Base-by-base conservation (phyloP, 257 asterid genomes). In the Coffea eugenioides region DNA sequence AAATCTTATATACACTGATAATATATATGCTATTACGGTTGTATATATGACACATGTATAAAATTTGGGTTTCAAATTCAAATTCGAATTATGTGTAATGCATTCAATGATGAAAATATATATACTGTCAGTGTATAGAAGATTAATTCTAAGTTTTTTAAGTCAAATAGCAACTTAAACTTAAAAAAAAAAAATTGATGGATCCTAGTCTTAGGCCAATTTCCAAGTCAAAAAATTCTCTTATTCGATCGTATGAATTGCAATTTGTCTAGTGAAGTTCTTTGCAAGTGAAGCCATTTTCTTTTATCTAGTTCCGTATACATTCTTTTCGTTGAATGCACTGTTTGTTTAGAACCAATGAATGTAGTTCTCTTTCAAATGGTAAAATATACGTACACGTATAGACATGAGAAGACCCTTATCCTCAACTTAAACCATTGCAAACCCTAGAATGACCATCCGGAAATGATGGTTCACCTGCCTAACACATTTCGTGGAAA, bases 401-500 rank as follows among this genome's bases (percentile, higher is more conserved):
- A 46, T 46, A 2, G 64, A 25, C n/a, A 25, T 72, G 64, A 10
- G 72, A 56, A 71, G 27, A 23, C 54, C 77, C 49, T 52, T 73
- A 51, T 73, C 77, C 41, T 73, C 16, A 16, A 41, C 5, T 51
- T 74, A 27, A 27, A 39, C 41, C 21, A 18, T 8, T 12, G 69
- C 45, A 71, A 56, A 76, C 45, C 49, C 71, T 64, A 27, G 69
- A 76, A 68, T 74, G 69, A 52, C 43, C 65, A 65, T 16, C 23
- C 73, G 74, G 82, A 85, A 79, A 57, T 76, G 88, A 85, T 82
- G 64, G 79, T 76, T 79, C 81, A 85, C 80, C 85, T 65, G 74
- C 82, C 81, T 46, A 49, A 51, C 23, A 51, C 56, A 9, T 25
- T 64, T 69, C n/a, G 48, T 45, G 25, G 65, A 39, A 57, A 39